phyloP scores from a whole-genome alignment of 2,329 filamentous ascomycete genomes.

The Domatiomyces globalis region DNA sequence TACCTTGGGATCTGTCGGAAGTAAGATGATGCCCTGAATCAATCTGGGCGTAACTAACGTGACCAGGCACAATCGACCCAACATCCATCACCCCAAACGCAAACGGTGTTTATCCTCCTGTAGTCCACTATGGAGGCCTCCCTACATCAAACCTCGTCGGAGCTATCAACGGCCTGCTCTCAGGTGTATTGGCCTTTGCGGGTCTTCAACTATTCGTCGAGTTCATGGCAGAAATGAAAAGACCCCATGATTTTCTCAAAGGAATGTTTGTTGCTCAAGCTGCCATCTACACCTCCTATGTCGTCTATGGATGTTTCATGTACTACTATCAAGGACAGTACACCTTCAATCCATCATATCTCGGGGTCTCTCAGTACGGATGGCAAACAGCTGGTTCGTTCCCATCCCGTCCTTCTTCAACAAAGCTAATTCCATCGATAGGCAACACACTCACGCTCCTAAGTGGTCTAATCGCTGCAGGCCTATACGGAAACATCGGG shows the following conservation, averaged over 20 bases:
- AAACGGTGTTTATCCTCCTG: conserved; percentile 13
- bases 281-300: conserved; percentile 14
- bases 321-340: conserved; percentile 19
- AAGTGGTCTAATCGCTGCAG: conserved; percentile 24
- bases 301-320: conserved; percentile 15
- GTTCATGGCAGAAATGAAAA: conserved; percentile 23
- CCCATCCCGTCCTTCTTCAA: no score
- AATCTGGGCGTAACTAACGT: no score
- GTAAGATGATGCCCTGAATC: conserved; percentile 12
- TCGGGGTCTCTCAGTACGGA: conserved; percentile 22
- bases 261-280: conserved; percentile 12
- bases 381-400: conserved; percentile 23
- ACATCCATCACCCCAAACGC: conserved; percentile 19
- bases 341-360: conserved; percentile 10
- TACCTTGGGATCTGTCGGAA: conserved; percentile 19
- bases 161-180: conserved; percentile 21
- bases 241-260: conserved; percentile 15
- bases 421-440: no score
- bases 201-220: conserved; percentile 22
- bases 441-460: conserved; percentile 22
- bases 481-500: conserved; percentile 29
- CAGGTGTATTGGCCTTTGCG: conserved; percentile 21
- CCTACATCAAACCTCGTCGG: conserved; percentile 14
- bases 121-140: conserved; percentile 15
- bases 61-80: no score